Evolutionary conservation across 164 flowering plant species (phyloP).

Genomic region (Vitis rupestris): DNA sequence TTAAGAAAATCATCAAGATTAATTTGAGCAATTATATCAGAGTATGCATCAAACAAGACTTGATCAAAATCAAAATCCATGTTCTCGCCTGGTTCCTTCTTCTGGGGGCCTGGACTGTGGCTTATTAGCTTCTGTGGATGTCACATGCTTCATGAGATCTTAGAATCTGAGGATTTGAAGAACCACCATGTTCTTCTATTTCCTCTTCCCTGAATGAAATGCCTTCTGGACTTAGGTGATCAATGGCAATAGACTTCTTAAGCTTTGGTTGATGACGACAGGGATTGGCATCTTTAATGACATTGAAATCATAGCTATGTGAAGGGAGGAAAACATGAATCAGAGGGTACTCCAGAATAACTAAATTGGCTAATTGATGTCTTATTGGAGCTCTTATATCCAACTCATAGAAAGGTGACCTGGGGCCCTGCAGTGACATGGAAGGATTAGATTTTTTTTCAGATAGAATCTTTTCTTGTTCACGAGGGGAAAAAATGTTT

Average conservation of each 20-base stretch:
- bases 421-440: constrained; percentile 48
- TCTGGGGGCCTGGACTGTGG: constrained; percentile 2
- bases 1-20: constrained; percentile 69
- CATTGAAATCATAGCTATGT: constrained; percentile 53
- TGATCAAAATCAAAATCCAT: constrained; percentile 57
- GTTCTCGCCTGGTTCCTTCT: constrained; percentile 21
- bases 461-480: background rate
- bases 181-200: constrained; percentile 42
- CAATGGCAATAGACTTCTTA: constrained; percentile 17
- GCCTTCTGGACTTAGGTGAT: constrained; percentile 41
- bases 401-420: constrained; percentile 58
- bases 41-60: constrained; percentile 53
- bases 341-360: constrained; percentile 73
- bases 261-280: constrained; percentile 10
- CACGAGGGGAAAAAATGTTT: too few relatives aligned
- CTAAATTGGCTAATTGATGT: constrained; percentile 47
- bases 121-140: constrained; percentile 3
- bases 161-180: constrained; percentile 39
- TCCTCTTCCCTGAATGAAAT: constrained; percentile 69
- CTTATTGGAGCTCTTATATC: constrained; percentile 50
- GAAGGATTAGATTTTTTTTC: background rate
- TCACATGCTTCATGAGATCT: constrained; percentile 40
- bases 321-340: constrained; percentile 76
- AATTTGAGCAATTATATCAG: constrained; percentile 41
- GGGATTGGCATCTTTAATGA: constrained; percentile 31